Evolutionary conservation across 495 filamentous ascomycete species (phyloP).

Genomic region (Umbilicaria muhlenbergii): DNA sequence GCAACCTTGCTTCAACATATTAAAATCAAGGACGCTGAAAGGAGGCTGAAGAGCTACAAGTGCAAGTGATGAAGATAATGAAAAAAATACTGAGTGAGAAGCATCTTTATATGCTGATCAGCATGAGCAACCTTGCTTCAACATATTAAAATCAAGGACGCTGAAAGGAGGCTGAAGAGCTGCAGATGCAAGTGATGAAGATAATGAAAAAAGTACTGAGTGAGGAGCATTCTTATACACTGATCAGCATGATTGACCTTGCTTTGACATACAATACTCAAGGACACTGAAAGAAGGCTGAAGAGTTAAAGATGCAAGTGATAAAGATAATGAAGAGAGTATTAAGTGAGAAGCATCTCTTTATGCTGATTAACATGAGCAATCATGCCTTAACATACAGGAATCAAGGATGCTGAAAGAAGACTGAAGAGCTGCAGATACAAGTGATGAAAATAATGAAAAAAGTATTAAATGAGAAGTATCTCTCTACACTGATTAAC

Average conservation of each 20-base stretch:
- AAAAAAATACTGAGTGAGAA: neutral
- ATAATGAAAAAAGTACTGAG: slow-evolving; percentile 10
- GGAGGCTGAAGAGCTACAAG: no score
- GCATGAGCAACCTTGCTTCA: slow-evolving; percentile 5
- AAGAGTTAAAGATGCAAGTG: no score
- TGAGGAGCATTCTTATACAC: slow-evolving; percentile 15
- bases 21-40: no score
- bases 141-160: slow-evolving; percentile 2
- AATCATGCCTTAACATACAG: no score
- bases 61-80: no score
- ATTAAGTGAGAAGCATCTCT: no score
- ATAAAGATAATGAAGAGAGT: no score
- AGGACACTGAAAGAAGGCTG: slow-evolving; percentile 7
- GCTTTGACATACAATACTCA: slow-evolving; percentile 2
- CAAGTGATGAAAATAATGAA: slow-evolving; percentile 11
- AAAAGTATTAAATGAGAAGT: neutral
- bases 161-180: slow-evolving; percentile 14
- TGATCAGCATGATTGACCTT: slow-evolving; percentile 10
- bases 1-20: neutral
- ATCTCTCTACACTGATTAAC: no score
- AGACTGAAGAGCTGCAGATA: slow-evolving; percentile 6
- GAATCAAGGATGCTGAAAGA: neutral
- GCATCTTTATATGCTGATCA: neutral
- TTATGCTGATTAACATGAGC: no score
- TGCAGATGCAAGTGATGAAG: slow-evolving; percentile 6